A percentile compares a stretch with the other conserved stretches of the same genome.
Conservation (phyloP, 306 rosid species). For the Luffa aegyptiaca region DNA sequence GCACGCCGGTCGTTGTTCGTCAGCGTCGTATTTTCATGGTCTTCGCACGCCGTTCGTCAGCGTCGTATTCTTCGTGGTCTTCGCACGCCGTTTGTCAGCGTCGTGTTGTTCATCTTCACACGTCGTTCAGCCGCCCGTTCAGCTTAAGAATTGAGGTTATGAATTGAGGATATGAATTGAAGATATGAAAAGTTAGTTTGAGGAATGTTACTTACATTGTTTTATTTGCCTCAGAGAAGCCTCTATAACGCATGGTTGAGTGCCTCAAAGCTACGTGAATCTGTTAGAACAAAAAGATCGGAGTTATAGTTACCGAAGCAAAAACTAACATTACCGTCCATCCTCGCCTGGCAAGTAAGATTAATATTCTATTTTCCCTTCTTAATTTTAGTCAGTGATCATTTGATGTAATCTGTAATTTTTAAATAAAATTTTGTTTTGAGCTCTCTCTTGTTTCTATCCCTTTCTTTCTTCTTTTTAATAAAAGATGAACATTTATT, state of each 20-base stretch:
- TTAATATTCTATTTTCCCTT: conserved; percentile 2
- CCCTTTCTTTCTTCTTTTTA: background rate
- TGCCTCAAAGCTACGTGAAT: conserved; percentile 62
- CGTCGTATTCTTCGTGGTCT: no score
- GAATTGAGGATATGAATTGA: no score
- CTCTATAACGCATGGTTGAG: conserved; percentile 64
- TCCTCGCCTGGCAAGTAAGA: conserved; percentile 83
- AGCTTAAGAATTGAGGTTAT: no score
- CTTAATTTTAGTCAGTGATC: background rate
- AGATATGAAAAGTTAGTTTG: no score
- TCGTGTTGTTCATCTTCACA: no score
- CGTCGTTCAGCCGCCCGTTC: no score
- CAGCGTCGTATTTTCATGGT: no score
- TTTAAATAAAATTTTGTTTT: background rate
- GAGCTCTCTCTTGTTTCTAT: background rate
- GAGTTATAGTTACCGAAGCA: conserved; percentile 55
- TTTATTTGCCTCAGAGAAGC: conserved; percentile 51
- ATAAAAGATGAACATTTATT: background rate
- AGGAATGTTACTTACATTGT: background rate
- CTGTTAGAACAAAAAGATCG: conserved; percentile 64
- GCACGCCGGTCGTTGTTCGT: no score
- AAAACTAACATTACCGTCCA: conserved; percentile 48
- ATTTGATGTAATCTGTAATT: background rate
- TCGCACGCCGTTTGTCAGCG: no score
- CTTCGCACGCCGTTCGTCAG: no score